These are phyloP conservation scores for Rhizomucor miehei DNA, from an alignment of 371 early-diverging fungal species.

Conservation along the genomic window DNA sequence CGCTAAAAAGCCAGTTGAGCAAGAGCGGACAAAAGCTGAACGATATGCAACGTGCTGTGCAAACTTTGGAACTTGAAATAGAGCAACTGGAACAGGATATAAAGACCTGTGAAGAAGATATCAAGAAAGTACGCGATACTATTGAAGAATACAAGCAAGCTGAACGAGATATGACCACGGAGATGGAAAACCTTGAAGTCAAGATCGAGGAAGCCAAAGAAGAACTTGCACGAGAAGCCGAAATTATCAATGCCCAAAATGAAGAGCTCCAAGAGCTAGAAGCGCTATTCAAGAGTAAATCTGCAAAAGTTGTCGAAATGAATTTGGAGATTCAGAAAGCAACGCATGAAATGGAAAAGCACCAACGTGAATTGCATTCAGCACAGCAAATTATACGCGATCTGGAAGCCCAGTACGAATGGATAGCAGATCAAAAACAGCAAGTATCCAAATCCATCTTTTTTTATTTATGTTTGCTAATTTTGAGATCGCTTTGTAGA, in stretches of 20 bases:
- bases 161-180: constrained; percentile 13
- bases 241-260: constrained; percentile 32
- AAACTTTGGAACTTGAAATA: constrained; percentile 68
- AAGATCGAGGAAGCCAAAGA: constrained; percentile 11
- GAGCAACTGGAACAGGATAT: constrained; percentile 72
- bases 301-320: constrained; percentile 55
- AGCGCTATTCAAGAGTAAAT: constrained; percentile 58
- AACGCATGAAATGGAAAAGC: constrained; percentile 67
- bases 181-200: constrained; percentile 23
- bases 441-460: constrained; percentile 25
- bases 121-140: constrained; percentile 42
- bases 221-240: constrained; percentile 23
- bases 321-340: constrained; percentile 73
- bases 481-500: constrained; percentile 9
- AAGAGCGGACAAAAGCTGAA: constrained; percentile 55
- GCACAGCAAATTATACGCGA: constrained; percentile 49
- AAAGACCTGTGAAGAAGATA: constrained; percentile 45
- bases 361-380: constrained; percentile 60
- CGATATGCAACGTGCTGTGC: constrained; percentile 69
- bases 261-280: constrained; percentile 59
- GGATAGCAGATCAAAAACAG: constrained; percentile 89
- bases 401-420: constrained; percentile 68
- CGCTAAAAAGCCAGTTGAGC: constrained; percentile 52
- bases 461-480: neutral
- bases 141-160: constrained; percentile 57